phyloP scores from a whole-genome alignment of 306 rosid species.

The Elaeagnus macrophylla region DNA sequence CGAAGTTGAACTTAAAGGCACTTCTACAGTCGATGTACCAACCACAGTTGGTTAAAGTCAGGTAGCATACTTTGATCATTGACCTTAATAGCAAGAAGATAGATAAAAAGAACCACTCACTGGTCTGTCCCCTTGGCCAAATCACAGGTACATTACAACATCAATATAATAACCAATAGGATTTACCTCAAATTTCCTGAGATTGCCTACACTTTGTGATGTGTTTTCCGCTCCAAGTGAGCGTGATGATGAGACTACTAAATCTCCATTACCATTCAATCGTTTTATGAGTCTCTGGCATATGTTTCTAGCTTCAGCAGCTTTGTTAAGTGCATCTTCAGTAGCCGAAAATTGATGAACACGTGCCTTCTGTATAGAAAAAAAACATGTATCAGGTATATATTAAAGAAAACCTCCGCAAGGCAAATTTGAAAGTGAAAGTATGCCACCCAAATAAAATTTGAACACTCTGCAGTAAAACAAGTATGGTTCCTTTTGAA shows the following conservation, averaged over 20 bases:
- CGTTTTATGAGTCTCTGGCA: constrained; percentile 73
- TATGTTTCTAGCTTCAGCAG: constrained; percentile 81
- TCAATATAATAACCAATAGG: background rate
- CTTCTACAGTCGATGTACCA: no score
- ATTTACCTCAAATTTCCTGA: constrained; percentile 81
- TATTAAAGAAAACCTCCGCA: constrained; percentile 9
- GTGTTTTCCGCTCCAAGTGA: constrained; percentile 60
- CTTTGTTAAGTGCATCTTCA: constrained; percentile 93
- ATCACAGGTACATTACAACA: background rate
- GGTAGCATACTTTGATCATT: no score
- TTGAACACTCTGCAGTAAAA: no score
- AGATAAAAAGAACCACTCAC: background rate
- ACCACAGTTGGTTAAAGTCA: no score
- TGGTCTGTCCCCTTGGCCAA: background rate
- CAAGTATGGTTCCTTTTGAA: no score
- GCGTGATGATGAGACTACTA: constrained; percentile 32
- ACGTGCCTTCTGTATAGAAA: constrained; percentile 74
- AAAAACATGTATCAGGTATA: constrained; percentile 13
- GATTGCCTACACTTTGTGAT: constrained; percentile 69
- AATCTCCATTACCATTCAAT: constrained; percentile 63
- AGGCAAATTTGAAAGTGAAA: background rate
- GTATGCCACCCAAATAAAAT: no score
- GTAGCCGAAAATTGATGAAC: constrained; percentile 98
- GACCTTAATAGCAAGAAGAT: no score
- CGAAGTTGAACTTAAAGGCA: no score